These are phyloP conservation scores for Ceratocystiopsis sp. DNA, from an alignment of 2,329 filamentous ascomycete species.

Conservation along the genomic window DNA sequence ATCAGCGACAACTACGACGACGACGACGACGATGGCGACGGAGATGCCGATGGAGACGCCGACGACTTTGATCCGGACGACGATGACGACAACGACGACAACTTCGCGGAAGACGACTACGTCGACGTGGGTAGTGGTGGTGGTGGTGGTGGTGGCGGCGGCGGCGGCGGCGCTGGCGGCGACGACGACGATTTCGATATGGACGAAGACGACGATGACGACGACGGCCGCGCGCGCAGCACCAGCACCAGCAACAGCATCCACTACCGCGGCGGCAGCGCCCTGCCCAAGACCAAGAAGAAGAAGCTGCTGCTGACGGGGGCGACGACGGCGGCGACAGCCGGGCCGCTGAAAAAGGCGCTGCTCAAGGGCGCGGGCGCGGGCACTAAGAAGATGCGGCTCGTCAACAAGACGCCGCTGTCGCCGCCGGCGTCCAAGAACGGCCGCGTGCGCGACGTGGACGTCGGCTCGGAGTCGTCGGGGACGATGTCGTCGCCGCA, in stretches of 20 bases:
- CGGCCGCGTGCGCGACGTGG: slow-evolving; percentile 24
- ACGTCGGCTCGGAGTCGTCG: slow-evolving; percentile 36
- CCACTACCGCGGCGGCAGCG: background rate
- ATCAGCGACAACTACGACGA: slow-evolving; percentile 9
- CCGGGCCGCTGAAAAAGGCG: slow-evolving; percentile 23
- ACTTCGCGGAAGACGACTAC: slow-evolving; percentile 1
- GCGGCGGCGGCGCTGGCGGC: background rate
- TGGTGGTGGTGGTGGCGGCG: background rate
- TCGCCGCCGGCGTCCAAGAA: slow-evolving; percentile 32
- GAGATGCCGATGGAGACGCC: background rate
- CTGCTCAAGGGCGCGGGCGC: slow-evolving; percentile 18
- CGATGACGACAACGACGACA: slow-evolving; percentile 6
- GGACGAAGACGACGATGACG: background rate
- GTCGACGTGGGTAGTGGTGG: background rate
- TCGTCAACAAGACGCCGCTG: slow-evolving; percentile 25
- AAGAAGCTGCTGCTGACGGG: slow-evolving; percentile 3
- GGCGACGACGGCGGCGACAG: no score
- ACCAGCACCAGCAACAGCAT: slow-evolving; percentile 5
- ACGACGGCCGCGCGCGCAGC: slow-evolving; percentile 2
- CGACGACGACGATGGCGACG: slow-evolving; percentile 2
- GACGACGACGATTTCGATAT: background rate
- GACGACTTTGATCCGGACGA: slow-evolving; percentile 8
- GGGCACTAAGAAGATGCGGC: slow-evolving; percentile 27
- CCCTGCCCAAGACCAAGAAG: slow-evolving; percentile 5
- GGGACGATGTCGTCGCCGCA: slow-evolving; percentile 36